Evolutionary conservation across 78 protist genomes (phyloP), one percentile per base, ranked within the genome.

Genomic region (Dictyostelium firmibasis): DNA sequence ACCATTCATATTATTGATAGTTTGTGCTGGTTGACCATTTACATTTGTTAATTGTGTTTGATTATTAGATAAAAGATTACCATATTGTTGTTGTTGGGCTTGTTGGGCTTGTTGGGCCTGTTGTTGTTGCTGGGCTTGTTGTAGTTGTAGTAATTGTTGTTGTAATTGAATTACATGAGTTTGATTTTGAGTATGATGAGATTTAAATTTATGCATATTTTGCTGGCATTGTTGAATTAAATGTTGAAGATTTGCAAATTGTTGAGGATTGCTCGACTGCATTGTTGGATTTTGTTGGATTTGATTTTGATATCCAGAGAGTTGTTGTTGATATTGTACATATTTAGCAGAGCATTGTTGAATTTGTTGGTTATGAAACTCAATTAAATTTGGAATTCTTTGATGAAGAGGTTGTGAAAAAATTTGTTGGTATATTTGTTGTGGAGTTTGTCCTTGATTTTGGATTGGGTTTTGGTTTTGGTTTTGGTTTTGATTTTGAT

Each of bases 321-420:
- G 35, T 20, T 75, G 81, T 14, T 75, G 81, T 75, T 75, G 81
- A 36, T 31, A 35, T 75, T 75, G 81, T 23, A 36, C 31, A 75
- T 75, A 36, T 75, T 36, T 75, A 35, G 31, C 27, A 2, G 81
- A 35, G 29, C 57, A 31, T 75, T 31, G 81, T 18, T 75, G 41
- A 25, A 35, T 31, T 67, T 67, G 75, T 67, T 67, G 75, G 3
- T 18, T 67, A 67, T 67, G 75, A 25, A 67, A 67, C 3, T 67
- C 75, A 27, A 67, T 67, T 67, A 67, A 3, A 67, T 67, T 67
- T 33, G 81, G 47, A 31, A 75, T 35, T 6, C 47, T 31, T 36
- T 75, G 81, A 7, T 75, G 81, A 13, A 18, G 4, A 4, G 81
- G 81, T 36, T 31, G 81, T 33, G 81, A 10, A 35, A 75, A 31